Base-by-base conservation (phyloP, 2,329 filamentous ascomycete species). In the Thermothelomyces thermophilus region DNA sequence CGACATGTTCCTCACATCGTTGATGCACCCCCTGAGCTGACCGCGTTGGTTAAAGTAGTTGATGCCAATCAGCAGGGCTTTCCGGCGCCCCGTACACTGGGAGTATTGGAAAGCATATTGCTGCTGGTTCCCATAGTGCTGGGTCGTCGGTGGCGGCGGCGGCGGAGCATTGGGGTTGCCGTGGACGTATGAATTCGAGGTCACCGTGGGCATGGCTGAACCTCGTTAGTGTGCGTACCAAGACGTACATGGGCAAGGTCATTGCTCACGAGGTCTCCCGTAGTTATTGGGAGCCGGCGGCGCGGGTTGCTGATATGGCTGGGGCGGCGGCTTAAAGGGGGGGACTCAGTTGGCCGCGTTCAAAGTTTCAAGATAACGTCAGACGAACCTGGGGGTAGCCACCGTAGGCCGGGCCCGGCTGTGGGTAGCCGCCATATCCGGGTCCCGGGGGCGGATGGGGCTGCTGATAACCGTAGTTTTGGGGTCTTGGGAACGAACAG, bases 1-100 rank as follows among this genome's bases (percentile, higher is more conserved):
- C 19, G 90, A 95, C 89, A 97, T 95, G 72, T 96, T 96, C 70
- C 90, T 87, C 37, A 96, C 91, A 66, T 97, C 91, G 65, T 97
- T 96, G 73, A 96, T 96, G 64, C 91, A 97, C 40, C 91, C 91
- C 51, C 90, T 78, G 41, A 96, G 75, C 73, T 96, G 87, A 24
- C 90, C 90, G 51, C 87, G 82, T 70, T 96, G 90, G 45, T 86
- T 84, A 65, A 96, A 96, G 70, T 97, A 96, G 71, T 96, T 96
- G 74, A 96, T 95, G 48, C 91, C 91, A 59, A 96, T 91, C 54
- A 97, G 70, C 26, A 96, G 73, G 4, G 90, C 91, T 72, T 96
- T 96, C 64, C 90, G 77, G 61, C 83, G 82, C 40, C 90, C 91
- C 5, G 86, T 94, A 66, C 90, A 97, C 58, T 85, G 85, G 41